Base-by-base conservation (phyloP, 108 stramenopile genomes). In the Parmales sp. region DNA sequence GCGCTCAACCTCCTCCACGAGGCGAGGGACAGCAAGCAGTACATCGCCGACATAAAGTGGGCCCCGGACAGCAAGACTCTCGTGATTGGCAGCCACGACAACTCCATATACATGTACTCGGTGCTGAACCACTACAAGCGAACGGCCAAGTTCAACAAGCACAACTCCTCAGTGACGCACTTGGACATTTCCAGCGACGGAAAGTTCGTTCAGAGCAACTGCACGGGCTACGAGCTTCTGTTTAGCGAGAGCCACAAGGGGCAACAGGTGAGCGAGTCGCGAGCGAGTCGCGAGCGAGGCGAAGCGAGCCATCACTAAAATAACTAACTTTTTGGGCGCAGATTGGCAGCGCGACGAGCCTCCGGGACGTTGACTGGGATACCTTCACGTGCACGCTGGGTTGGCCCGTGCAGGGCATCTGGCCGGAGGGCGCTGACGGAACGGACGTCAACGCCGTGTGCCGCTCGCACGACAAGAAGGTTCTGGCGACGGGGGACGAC, bases 231-330 rank as follows among this genome's bases (percentile, higher is more conserved):
- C 0, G 81, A 84, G 54, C 72, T 82, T 3, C 74, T 76, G 4
- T 82, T 68, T 48, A 82, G 63, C 38, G 73, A 82, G 51, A 75
- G 50, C 22, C 72, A 79, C 63, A 76, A 64, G 45, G 78, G 73
- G 7, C 38, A 72, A 64, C 19, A 51, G n/a, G n/a, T n/a, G n/a
- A n/a, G n/a, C n/a, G n/a, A n/a, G n/a, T n/a, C n/a, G n/a, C n/a
- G n/a, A n/a, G n/a, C n/a, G n/a, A n/a, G n/a, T n/a, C n/a, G n/a
- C n/a, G n/a, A n/a, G n/a, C n/a, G n/a, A n/a, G n/a, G n/a, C n/a
- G n/a, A n/a, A n/a, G n/a, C n/a, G n/a, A n/a, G n/a, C n/a, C n/a
- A n/a, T n/a, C n/a, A n/a, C n/a, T n/a, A n/a, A n/a, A n/a, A n/a
- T n/a, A n/a, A n/a, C n/a, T n/a, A n/a, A n/a, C n/a, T n/a, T n/a